These are phyloP conservation scores for Puccinia polysora DNA, from an alignment of 1,284 basidiomycete genomes.

Conservation along the genomic window DNA sequence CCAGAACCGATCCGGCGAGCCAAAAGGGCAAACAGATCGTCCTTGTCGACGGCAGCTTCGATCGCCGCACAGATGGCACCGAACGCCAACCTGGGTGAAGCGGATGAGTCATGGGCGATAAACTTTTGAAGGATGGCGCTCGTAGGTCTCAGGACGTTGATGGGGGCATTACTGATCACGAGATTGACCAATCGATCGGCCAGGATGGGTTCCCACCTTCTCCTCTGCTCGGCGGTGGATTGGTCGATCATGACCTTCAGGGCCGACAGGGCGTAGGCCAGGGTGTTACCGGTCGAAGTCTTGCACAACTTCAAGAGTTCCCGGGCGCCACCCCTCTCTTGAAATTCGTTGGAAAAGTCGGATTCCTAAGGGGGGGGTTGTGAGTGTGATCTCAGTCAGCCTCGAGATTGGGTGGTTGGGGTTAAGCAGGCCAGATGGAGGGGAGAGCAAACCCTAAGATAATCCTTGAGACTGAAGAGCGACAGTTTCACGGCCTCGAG, in stretches of 20 bases:
- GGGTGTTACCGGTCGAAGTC: conserved; percentile 70
- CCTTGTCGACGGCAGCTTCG: conserved; percentile 45
- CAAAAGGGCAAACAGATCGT: conserved; percentile 50
- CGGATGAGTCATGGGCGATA: conserved; percentile 33
- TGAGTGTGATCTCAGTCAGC: conserved; percentile 63
- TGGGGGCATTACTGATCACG: conserved; percentile 63
- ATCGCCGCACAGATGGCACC: conserved; percentile 50
- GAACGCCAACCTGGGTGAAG: conserved; percentile 49
- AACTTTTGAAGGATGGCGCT: conserved; percentile 76
- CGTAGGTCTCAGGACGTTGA: conserved; percentile 93
- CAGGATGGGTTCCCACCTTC: conserved; percentile 58
- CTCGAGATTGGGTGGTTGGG: background rate
- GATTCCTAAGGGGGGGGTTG: conserved; percentile 75
- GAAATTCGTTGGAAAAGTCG: conserved; percentile 78
- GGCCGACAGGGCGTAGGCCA: conserved; percentile 76
- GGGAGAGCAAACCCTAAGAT: conserved; percentile 41
- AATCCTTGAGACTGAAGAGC: conserved; percentile 45
- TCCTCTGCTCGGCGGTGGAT: conserved; percentile 59
- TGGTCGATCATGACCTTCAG: conserved; percentile 65
- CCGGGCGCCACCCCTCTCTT: conserved; percentile 68
- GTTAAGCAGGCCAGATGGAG: background rate
- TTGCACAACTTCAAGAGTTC: conserved; percentile 72
- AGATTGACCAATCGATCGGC: conserved; percentile 59
- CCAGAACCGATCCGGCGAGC: conserved; percentile 51
- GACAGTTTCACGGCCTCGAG: conserved; percentile 55